phyloP scores from a whole-genome alignment of 805 yeast genomes.

The Starmerella kuoi region DNA sequence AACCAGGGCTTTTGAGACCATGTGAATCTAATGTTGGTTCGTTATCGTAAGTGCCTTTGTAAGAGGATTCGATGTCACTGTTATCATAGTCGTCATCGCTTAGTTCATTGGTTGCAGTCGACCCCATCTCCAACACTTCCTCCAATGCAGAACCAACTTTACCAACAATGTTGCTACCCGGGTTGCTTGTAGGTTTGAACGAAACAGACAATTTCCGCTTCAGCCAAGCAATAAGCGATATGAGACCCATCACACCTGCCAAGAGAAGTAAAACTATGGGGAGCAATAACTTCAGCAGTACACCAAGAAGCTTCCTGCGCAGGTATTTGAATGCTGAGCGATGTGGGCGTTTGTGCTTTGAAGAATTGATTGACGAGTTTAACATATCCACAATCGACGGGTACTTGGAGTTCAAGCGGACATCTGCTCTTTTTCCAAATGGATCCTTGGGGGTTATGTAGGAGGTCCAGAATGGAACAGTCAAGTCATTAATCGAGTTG shows the following conservation, averaged over 20 bases:
- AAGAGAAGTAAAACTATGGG: constrained; percentile 2
- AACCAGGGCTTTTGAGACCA: constrained; percentile 7
- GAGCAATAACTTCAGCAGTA: not conserved
- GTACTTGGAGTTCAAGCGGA: constrained; percentile 24
- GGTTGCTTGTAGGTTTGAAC: not conserved
- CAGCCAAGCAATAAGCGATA: not conserved
- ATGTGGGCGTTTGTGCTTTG: not conserved
- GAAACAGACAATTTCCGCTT: not conserved
- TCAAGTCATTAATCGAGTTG: constrained; percentile 68
- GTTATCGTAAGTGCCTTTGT: not conserved
- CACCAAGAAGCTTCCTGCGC: not conserved
- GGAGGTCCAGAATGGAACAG: constrained; percentile 79
- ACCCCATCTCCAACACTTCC: constrained; percentile 4
- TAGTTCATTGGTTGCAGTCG: not conserved
- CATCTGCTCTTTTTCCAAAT: constrained; percentile 41
- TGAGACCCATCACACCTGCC: not conserved
- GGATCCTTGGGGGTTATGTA: constrained; percentile 65
- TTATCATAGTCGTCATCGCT: not conserved
- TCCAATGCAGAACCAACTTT: constrained; percentile 8
- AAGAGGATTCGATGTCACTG: not conserved
- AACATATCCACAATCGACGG: constrained; percentile 22
- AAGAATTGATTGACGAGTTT: constrained; percentile 13
- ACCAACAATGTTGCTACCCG: not conserved
- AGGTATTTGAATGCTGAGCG: not conserved
- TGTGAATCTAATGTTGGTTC: not conserved